Percentiles rank a stretch among this genome's conserved stretches.
Conservation (phyloP, 108 stramenopile species). For the Pseudonitzschia multiseries region DNA sequence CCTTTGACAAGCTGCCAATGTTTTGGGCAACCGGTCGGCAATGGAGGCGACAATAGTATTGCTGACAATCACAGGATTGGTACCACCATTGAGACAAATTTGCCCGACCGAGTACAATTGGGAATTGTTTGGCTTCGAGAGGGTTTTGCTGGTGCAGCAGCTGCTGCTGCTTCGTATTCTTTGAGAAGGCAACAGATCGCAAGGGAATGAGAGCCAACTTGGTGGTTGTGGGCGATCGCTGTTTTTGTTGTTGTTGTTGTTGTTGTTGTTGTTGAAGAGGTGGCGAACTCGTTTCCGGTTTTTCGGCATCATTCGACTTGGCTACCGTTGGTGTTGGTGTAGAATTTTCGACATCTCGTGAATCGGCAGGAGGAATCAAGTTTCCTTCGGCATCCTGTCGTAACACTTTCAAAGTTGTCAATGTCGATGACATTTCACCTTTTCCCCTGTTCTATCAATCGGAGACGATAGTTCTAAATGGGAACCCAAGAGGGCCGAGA, state of each 20-base stretch:
- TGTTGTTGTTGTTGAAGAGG: no score
- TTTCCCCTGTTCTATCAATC: no score
- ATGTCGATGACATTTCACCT: no score
- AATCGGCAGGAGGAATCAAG: no score
- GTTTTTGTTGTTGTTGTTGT: not conserved
- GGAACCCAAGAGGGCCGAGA: no score
- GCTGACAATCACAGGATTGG: slow-evolving; percentile 38
- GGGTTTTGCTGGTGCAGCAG: slow-evolving; percentile 13
- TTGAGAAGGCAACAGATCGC: slow-evolving; percentile 19
- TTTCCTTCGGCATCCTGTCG: no score
- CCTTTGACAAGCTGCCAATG: slow-evolving; percentile 32
- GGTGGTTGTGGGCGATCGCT: not conserved
- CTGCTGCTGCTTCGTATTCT: not conserved
- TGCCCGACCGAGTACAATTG: slow-evolving; percentile 32
- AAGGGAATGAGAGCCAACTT: slow-evolving; percentile 31
- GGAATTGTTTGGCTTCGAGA: slow-evolving; percentile 27
- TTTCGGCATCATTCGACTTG: no score
- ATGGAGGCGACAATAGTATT: slow-evolving; percentile 37
- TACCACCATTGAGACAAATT: slow-evolving; percentile 46
- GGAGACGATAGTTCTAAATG: no score
- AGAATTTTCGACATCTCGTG: no score
- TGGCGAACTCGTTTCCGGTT: no score
- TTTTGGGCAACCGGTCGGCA: slow-evolving; percentile 41
- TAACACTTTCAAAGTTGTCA: no score
- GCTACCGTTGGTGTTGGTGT: no score